Percentiles rank a stretch among this genome's conserved stretches.
Evolutionary conservation across 345 rosid species (phyloP).

Genomic region (Euphorbia peplus): DNA sequence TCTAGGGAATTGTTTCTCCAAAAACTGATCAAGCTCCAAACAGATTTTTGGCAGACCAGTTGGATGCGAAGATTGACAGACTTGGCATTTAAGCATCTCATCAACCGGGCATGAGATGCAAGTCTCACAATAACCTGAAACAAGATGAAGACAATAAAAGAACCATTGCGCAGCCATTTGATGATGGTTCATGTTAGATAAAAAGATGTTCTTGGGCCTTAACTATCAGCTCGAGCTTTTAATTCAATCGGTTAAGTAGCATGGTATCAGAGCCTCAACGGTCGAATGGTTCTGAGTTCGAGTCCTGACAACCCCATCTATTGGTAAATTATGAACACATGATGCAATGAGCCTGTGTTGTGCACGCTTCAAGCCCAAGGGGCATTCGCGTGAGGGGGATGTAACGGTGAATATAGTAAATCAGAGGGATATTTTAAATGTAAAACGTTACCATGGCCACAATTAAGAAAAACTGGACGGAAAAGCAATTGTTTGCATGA

Average conservation of each 20-base stretch:
- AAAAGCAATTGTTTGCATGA: slow-evolving; percentile 65
- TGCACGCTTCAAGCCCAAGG: no score
- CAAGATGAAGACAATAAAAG: neutral
- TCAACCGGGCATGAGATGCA: slow-evolving; percentile 43
- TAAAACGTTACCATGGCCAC: slow-evolving; percentile 72
- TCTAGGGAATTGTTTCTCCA: slow-evolving; percentile 48
- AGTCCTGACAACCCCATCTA: no score
- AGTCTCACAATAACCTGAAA: slow-evolving; percentile 66
- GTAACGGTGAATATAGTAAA: no score
- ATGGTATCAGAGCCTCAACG: no score
- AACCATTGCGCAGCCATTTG: neutral
- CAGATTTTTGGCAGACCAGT: slow-evolving; percentile 59
- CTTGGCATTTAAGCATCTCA: slow-evolving; percentile 54
- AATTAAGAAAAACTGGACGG: slow-evolving; percentile 67
- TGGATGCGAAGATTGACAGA: slow-evolving; percentile 60
- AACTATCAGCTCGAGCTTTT: no score
- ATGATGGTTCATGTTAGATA: no score
- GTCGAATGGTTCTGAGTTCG: no score
- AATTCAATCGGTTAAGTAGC: no score
- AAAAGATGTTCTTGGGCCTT: no score
- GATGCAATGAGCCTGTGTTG: no score
- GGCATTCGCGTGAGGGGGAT: no score
- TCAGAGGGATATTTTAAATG: neutral
- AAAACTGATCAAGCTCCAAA: slow-evolving; percentile 56
- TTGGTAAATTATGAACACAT: no score